phyloP scores from a whole-genome alignment of 768 basidiomycete species.

The Mycena rebaudengoi region DNA sequence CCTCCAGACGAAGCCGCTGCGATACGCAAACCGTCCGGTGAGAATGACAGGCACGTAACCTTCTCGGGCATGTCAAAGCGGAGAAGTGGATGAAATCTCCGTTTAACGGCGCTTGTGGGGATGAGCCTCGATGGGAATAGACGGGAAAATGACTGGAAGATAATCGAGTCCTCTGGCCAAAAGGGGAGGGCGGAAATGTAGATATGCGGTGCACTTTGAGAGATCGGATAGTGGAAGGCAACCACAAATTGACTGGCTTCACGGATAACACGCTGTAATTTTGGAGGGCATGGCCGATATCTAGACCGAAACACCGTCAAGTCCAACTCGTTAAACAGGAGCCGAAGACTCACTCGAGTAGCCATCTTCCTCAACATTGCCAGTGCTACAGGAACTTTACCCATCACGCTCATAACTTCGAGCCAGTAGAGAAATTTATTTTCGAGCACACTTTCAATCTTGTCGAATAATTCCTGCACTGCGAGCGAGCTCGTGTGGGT shows the following conservation, averaged over 20 bases:
- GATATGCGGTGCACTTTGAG: neutral
- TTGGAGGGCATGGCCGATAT: neutral
- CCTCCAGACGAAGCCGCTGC: neutral
- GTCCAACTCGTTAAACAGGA: too few relatives aligned
- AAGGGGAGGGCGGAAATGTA: neutral
- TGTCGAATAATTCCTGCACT: too few relatives aligned
- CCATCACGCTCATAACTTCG: neutral
- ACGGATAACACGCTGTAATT: neutral
- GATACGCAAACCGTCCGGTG: neutral
- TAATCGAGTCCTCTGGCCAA: neutral
- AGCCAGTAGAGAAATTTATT: neutral
- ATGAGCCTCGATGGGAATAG: neutral
- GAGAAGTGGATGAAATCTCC: neutral
- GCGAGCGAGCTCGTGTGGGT: neutral
- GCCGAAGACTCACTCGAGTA: neutral
- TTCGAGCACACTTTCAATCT: neutral
- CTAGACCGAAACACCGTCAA: neutral
- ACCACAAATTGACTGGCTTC: neutral
- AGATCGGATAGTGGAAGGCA: neutral
- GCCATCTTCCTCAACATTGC: neutral
- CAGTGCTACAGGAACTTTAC: neutral
- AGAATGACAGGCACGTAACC: neutral
- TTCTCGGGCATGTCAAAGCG: neutral
- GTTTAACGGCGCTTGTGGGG: neutral
- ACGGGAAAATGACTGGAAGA: neutral